These are phyloP conservation scores for Starmerella ratchasimensis DNA, from an alignment of 805 yeast genomes.

Conservation along the genomic window DNA sequence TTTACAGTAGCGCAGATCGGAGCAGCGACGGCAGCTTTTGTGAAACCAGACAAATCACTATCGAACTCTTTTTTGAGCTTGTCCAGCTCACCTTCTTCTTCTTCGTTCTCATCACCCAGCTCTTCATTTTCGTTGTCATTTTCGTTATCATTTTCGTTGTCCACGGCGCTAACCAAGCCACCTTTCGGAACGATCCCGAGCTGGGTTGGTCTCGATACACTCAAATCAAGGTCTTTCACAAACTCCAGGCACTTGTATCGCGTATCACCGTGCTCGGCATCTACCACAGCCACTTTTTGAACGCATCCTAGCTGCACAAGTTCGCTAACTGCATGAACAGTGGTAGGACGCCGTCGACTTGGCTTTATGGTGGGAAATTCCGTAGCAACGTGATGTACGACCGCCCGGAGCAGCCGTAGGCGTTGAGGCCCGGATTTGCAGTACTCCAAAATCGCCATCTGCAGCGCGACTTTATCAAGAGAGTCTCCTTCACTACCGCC, in stretches of 20 bases:
- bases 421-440: conserved; percentile 25
- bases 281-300: conserved; percentile 24
- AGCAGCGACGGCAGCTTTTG: conserved; percentile 22
- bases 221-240: conserved; percentile 12
- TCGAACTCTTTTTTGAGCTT: neutral
- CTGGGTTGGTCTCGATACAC: neutral
- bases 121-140: conserved; percentile 12
- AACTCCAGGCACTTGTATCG: conserved; percentile 28
- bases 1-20: conserved; percentile 10
- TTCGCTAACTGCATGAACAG: conserved; percentile 18
- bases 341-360: conserved; percentile 15
- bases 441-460: conserved; percentile 21
- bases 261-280: conserved; percentile 23
- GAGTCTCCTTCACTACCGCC: neutral
- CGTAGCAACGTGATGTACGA: conserved; percentile 29
- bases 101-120: conserved; percentile 22
- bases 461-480: conserved; percentile 17
- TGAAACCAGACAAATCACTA: neutral
- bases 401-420: conserved; percentile 27
- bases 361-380: conserved; percentile 20
- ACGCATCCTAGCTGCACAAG: conserved; percentile 23
- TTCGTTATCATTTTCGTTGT: too few species aligned
- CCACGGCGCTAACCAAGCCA: neutral
- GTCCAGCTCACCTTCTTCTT: conserved; percentile 27
- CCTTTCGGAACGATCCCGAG: neutral